Conservation (phyloP, 176 grass and related monocot species). For the Areca catechu region DNA sequence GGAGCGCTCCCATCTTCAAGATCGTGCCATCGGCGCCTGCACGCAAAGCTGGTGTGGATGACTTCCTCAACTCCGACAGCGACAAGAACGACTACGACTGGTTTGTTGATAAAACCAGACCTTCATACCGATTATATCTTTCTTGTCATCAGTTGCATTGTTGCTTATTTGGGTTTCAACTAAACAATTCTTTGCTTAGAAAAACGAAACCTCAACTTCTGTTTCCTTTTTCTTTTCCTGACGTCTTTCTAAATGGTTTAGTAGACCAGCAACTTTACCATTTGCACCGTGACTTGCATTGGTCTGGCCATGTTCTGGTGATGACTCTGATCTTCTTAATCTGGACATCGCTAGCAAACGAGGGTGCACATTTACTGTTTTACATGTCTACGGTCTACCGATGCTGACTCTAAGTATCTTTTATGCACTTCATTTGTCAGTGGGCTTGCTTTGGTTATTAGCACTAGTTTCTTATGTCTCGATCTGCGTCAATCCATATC, state of each 20-base stretch:
- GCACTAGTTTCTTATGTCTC: no score
- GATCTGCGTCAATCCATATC: no score
- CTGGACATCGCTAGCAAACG: slow-evolving; percentile 14
- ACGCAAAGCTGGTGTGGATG: slow-evolving; percentile 53
- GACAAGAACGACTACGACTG: slow-evolving; percentile 98
- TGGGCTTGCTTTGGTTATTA: no score
- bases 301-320: slow-evolving; percentile 1
- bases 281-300: no score
- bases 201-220: no score
- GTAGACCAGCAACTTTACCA: no score
- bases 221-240: no score
- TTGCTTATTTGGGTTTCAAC: not conserved
- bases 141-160: not conserved
- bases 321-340: slow-evolving; percentile 17
- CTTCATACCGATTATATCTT: no score
- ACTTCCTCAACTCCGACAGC: slow-evolving; percentile 74
- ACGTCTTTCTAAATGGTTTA: no score
- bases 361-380: slow-evolving; percentile 1
- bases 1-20: slow-evolving; percentile 33
- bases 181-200: not conserved
- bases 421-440: no score
- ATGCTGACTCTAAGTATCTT: slow-evolving; percentile 28
- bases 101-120: slow-evolving; percentile 15
- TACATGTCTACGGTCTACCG: slow-evolving; percentile 11
- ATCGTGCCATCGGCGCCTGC: slow-evolving; percentile 20